Percentiles rank a stretch among this genome's conserved stretches.
phyloP scores from a whole-genome alignment of 1,139 yeast species.

The Yamadazyma pseudoaaseri region DNA sequence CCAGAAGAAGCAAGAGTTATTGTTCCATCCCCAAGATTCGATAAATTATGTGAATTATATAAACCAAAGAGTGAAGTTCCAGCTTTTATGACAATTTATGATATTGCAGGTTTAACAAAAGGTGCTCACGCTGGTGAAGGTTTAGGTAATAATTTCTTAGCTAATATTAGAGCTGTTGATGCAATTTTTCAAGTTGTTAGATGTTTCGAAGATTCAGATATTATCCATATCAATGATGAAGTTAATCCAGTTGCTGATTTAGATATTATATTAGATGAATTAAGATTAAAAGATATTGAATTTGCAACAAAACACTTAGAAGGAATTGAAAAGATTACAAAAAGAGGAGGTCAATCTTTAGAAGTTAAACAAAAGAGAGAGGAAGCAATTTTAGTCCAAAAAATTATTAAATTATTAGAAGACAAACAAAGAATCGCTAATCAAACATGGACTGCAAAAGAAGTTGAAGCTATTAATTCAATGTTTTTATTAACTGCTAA shows the following conservation, averaged over 20 bases:
- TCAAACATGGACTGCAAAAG: conserved; percentile 85
- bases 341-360: conserved; percentile 92
- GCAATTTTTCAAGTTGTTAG: conserved; percentile 97
- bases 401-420: conserved; percentile 73
- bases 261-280: conserved; percentile 87
- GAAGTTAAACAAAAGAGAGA: conserved; percentile 95
- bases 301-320: conserved; percentile 90
- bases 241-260: conserved; percentile 95
- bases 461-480: conserved; percentile 83
- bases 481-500: conserved; percentile 92
- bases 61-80: conserved; percentile 88
- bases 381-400: conserved; percentile 79
- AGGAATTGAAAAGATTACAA: conserved; percentile 79
- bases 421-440: conserved; percentile 89
- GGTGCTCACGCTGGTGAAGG: conserved; percentile 99
- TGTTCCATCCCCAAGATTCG: conserved; percentile 92
- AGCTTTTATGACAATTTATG: conserved; percentile 90
- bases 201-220: conserved; percentile 97
- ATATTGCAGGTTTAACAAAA: conserved; percentile 96
- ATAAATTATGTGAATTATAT: conserved; percentile 67
- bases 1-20: conserved; percentile 98
- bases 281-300: conserved; percentile 95
- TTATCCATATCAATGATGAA: conserved; percentile 96
- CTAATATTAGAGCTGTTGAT: conserved; percentile 97
- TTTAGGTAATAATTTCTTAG: conserved; percentile 95